Evolutionary conservation across 345 rosid genomes (phyloP).

Genomic region (Bretschneidera sinensis): DNA sequence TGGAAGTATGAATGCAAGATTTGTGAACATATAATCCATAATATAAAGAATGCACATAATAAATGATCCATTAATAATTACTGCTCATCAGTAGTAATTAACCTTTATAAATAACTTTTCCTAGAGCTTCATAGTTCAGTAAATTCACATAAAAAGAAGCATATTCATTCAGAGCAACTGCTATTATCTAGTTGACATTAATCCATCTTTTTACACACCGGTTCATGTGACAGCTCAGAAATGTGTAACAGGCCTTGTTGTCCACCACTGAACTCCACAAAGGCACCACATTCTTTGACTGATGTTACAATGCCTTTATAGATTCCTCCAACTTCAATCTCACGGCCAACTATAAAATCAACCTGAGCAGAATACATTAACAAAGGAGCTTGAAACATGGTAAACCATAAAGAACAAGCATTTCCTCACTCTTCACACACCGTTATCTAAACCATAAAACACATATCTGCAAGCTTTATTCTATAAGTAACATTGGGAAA

Average conservation of each 20-base stretch:
- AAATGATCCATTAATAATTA: neutral
- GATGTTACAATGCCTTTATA: constrained; percentile 88
- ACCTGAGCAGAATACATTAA: constrained; percentile 39
- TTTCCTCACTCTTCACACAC: neutral
- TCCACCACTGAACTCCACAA: constrained; percentile 95
- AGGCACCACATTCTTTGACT: constrained; percentile 94
- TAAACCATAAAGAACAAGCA: constrained; percentile 1
- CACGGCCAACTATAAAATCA: constrained; percentile 76
- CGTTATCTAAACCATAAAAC: neutral
- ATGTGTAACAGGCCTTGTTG: constrained; percentile 88
- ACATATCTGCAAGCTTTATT: neutral
- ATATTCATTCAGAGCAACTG: neutral
- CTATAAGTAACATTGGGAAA: too few species aligned
- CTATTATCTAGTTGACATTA: neutral
- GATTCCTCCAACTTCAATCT: constrained; percentile 77
- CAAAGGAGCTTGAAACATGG: neutral
- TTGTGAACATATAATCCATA: too few species aligned
- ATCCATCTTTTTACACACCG: constrained; percentile 38
- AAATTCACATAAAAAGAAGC: neutral
- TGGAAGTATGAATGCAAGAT: constrained; percentile 12
- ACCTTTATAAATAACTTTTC: neutral
- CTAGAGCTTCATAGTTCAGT: neutral
- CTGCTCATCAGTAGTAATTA: too few species aligned
- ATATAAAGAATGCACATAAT: neutral
- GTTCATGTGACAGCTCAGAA: constrained; percentile 91